These are phyloP conservation scores for Pythium volutum DNA, from an alignment of 352 stramenopile species.

Conservation along the genomic window DNA sequence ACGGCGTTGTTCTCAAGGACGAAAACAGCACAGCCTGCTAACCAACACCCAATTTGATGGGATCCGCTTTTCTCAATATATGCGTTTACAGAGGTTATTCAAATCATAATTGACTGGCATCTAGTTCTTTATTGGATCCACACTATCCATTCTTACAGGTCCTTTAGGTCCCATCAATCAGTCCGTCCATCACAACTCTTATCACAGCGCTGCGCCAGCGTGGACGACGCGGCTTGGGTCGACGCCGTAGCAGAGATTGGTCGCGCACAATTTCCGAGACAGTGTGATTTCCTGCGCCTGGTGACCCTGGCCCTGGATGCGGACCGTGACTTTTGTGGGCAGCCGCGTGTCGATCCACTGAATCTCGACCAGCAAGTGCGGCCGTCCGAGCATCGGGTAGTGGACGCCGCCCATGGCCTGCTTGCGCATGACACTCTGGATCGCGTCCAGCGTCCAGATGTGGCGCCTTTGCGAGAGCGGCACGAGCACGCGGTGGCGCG, in stretches of 20 bases:
- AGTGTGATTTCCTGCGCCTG: constrained; percentile 19
- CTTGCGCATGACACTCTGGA: constrained; percentile 45
- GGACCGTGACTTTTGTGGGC: constrained; percentile 45
- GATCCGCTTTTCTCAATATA: too few relatives aligned
- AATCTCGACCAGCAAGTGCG: constrained; percentile 48
- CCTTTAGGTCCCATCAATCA: background rate
- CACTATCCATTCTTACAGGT: background rate
- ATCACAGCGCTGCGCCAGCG: background rate
- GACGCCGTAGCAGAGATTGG: constrained; percentile 26
- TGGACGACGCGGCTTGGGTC: constrained; percentile 13
- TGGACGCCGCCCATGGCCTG: constrained; percentile 36
- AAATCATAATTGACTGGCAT: background rate
- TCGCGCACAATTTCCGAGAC: constrained; percentile 29
- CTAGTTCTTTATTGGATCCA: background rate
- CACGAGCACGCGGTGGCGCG: constrained; percentile 36
- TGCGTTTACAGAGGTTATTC: background rate
- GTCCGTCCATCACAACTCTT: background rate
- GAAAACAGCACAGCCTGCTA: constrained; percentile 11
- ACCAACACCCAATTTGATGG: too few relatives aligned
- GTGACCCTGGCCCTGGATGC: constrained; percentile 25
- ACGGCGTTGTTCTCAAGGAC: constrained; percentile 27
- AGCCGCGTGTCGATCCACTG: constrained; percentile 66
- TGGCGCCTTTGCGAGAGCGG: constrained; percentile 46
- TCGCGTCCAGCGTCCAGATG: constrained; percentile 45
- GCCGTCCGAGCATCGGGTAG: constrained; percentile 43